Evolutionary conservation across 1,284 basidiomycete genomes (phyloP).

Genomic region (Salmacisia buchloeana): DNA sequence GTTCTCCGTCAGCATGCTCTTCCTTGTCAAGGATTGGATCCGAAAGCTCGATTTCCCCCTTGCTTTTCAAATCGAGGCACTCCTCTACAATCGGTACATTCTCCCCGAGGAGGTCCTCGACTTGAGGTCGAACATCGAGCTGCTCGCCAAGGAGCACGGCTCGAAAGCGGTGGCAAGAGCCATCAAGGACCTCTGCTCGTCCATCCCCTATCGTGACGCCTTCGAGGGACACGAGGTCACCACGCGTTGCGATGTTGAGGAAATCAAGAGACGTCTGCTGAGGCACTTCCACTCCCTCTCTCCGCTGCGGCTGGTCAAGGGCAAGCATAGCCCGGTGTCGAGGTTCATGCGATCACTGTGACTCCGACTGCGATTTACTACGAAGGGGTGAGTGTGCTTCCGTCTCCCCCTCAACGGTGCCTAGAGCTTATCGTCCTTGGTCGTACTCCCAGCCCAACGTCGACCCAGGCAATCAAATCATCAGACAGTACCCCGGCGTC

Average conservation of each 20-base stretch:
- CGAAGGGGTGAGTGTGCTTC: constrained; percentile 61
- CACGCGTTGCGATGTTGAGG: neutral
- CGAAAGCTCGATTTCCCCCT: constrained; percentile 1
- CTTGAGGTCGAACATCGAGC: neutral
- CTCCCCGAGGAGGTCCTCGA: constrained; percentile 4
- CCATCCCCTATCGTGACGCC: constrained; percentile 1
- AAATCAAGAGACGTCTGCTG: neutral
- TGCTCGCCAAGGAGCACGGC: neutral
- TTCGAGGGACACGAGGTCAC: neutral
- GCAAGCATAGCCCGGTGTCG: constrained; percentile 7
- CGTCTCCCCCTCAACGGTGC: constrained; percentile 58
- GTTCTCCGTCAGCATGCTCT: neutral
- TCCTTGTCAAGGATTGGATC: neutral
- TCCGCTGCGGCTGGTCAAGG: neutral
- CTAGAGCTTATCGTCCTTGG: neutral
- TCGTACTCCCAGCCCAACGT: neutral
- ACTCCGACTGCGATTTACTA: constrained; percentile 66
- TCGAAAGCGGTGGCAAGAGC: neutral
- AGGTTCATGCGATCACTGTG: constrained; percentile 56
- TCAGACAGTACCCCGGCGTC: constrained; percentile 21
- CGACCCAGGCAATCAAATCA: constrained; percentile 7
- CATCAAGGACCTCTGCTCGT: neutral
- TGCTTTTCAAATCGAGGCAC: neutral
- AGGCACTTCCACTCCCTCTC: neutral
- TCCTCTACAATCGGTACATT: neutral